Evolutionary conservation across 2,329 filamentous ascomycete genomes (phyloP).

Genomic region (Colletotrichum lindemuthianum): DNA sequence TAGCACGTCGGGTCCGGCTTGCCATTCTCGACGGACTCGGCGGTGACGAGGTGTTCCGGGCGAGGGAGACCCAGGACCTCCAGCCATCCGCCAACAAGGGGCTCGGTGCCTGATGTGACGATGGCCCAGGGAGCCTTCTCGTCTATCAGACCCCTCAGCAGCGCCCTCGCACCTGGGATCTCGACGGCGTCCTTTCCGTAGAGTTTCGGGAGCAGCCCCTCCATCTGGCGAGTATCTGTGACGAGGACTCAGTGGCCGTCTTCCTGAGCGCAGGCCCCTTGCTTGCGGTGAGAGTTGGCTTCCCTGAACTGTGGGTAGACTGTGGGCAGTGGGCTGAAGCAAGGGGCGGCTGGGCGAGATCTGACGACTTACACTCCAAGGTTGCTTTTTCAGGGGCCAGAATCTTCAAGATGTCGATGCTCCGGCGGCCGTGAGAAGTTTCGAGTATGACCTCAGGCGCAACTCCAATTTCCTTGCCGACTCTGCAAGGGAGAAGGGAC

Average conservation of each 20-base stretch:
- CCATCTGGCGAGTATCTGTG: conserved; percentile 80
- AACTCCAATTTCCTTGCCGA: conserved; percentile 85
- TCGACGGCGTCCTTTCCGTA: conserved; percentile 84
- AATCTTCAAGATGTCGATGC: conserved; percentile 84
- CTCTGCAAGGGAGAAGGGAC: conserved; percentile 54
- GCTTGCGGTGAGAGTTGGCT: conserved; percentile 3
- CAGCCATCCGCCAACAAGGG: conserved; percentile 78
- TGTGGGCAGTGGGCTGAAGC: conserved; percentile 4
- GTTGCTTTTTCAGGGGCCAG: conserved; percentile 87
- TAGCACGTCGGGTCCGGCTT: conserved; percentile 85
- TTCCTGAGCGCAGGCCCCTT: conserved; percentile 18
- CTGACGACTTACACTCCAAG: conserved; percentile 81
- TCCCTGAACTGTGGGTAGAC: conserved; percentile 5
- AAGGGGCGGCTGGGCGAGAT: conserved; percentile 25
- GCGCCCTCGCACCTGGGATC: conserved; percentile 81
- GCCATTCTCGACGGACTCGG: conserved; percentile 78
- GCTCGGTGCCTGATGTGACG: conserved; percentile 77
- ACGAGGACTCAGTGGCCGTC: conserved; percentile 22
- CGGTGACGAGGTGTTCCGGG: conserved; percentile 75
- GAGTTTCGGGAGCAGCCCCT: conserved; percentile 79
- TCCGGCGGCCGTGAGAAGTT: conserved; percentile 90
- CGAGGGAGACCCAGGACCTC: conserved; percentile 70
- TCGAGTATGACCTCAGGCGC: conserved; percentile 85
- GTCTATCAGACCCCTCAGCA: conserved; percentile 74
- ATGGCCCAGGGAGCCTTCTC: conserved; percentile 82